Base-by-base conservation (phyloP, 2,329 filamentous ascomycete species). In the Fusarium brevicatenulatum region DNA sequence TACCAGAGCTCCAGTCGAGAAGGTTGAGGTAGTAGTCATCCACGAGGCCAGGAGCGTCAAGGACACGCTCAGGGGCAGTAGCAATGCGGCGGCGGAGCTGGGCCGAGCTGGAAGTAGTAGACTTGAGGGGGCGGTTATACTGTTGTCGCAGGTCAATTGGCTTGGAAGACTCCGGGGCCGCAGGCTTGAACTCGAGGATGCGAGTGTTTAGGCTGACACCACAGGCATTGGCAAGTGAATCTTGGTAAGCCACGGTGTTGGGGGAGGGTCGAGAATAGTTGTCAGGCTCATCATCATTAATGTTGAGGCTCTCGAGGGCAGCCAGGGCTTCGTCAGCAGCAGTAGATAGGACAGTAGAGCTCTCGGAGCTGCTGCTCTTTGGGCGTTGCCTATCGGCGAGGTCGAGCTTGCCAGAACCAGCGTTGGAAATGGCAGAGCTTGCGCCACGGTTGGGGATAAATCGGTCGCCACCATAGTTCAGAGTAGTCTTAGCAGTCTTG, bases 21-120 rank as follows among this genome's bases (percentile, higher is more conserved):
- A 99, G 89, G 87, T 99, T 99, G 78, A 99, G 92, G 83, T 99
- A 99, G 89, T 98, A 99, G 85, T 99, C 96, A 79, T 99, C 96
- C 70, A 98, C 93, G 59, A 99, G 90, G 63, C 95, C 96, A 10
- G 96, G 96, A 9, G 96, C 96, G 83, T 99, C 96, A 32, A 99
- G 90, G 19, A 99, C 96, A 73, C 96, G 93, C 84, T 99, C 96
- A 16, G 96, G 96, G 18, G 95, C 95, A 12, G 96, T 98, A 59
- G 96, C 93, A 67, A 99, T 94, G 78, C 95, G 93, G 72, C 96
- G 93, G 74, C 95, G 92, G 84, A 95, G 95, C 82, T 98, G 95
- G 37, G 95, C 94, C 54, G 94, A 92, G 78, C 89, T 88, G 30
- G 92, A 86, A 71, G 86, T 91, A 70, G 91, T 88, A 25, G 93